phyloP scores from a whole-genome alignment of 345 rosid genomes.

The Leavenworthia alabamica region DNA sequence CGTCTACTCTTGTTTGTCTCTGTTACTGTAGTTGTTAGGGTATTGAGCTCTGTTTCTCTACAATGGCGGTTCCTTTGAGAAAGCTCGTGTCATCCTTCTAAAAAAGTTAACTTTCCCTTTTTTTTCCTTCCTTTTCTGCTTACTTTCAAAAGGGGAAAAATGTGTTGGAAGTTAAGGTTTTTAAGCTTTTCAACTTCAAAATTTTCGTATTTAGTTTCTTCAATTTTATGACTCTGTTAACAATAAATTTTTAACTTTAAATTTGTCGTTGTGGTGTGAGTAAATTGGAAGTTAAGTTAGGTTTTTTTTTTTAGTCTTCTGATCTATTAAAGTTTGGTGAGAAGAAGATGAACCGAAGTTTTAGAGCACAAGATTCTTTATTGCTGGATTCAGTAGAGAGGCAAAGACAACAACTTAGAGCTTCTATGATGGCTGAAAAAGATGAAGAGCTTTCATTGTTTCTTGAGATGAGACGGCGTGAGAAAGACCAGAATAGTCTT shows the following conservation, averaged over 20 bases:
- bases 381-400: slow-evolving; percentile 68
- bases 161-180: slow-evolving; percentile 7
- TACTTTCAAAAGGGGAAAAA: slow-evolving; percentile 22
- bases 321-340: slow-evolving; percentile 29
- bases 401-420: slow-evolving; percentile 72
- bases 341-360: slow-evolving; percentile 78
- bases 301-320: slow-evolving; percentile 20
- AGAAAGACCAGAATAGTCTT: slow-evolving; percentile 62
- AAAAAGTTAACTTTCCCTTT: slow-evolving; percentile 2
- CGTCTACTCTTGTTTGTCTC: too few relatives aligned
- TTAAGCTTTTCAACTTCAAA: slow-evolving; percentile 18
- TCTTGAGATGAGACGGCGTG: slow-evolving; percentile 86
- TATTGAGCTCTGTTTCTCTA: slow-evolving; percentile 26
- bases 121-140: background rate
- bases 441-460: slow-evolving; percentile 92
- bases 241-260: background rate
- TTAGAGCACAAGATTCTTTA: slow-evolving; percentile 70
- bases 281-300: slow-evolving; percentile 39
- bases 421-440: slow-evolving; percentile 77
- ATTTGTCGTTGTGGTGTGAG: slow-evolving; percentile 23
- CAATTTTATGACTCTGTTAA: slow-evolving; percentile 12
- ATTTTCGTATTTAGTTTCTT: slow-evolving; percentile 23
- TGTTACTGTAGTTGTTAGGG: background rate
- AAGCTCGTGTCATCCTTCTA: slow-evolving; percentile 22
- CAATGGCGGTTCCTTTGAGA: slow-evolving; percentile 30